Evolutionary conservation across 2,329 filamentous ascomycete genomes (phyloP), one percentile per base, ranked within the genome.

Genomic region (Nannizzia gypsea): DNA sequence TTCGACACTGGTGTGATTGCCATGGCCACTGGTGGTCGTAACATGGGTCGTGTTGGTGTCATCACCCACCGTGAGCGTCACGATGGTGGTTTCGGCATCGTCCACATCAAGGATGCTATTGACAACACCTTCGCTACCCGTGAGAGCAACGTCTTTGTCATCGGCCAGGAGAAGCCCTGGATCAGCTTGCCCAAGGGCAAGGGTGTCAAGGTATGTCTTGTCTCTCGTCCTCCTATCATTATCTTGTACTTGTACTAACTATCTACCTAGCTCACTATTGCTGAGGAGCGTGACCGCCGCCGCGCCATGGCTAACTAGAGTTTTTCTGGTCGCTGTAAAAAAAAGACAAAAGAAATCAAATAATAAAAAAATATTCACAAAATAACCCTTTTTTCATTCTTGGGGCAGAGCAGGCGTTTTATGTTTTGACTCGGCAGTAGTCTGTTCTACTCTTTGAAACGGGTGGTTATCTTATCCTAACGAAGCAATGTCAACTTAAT

Each of bases 31-130:
- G 93, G 93, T 87, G 93, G 93, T 86, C 93, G 92, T 77, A 99
- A 99, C 90, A 99, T 97, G 92, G 93, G 93, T 78, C 93, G 93
- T 92, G 92, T 99, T 75, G 93, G 93, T 88, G 92, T 97, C 78
- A 95, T 99, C 83, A 97, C 93, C 73, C 91, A 99, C 86, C 92
- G 93, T 84, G 93, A 99, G 86, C 90, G 93, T 74, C 93, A 99
- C 85, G 93, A 99, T 72, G 93, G 93, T 84, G 93, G 93, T 79
- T 99, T 99, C 89, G 95, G 95, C 86, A 95, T 99, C 75, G 91
- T 99, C 78, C 91, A 96, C 84, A 88, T 99, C 81, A 99, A 99
- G 89, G 93, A 99, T 76, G 92, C 91, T 74, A 92, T 99, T 80
- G 93, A 97, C 87, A 99, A 99, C 88, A 89, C 89, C 76, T 99